These are phyloP conservation scores for Debaryomycetaceae sp. DNA, from an alignment of 1,139 yeast genomes.

Conservation along the genomic window DNA sequence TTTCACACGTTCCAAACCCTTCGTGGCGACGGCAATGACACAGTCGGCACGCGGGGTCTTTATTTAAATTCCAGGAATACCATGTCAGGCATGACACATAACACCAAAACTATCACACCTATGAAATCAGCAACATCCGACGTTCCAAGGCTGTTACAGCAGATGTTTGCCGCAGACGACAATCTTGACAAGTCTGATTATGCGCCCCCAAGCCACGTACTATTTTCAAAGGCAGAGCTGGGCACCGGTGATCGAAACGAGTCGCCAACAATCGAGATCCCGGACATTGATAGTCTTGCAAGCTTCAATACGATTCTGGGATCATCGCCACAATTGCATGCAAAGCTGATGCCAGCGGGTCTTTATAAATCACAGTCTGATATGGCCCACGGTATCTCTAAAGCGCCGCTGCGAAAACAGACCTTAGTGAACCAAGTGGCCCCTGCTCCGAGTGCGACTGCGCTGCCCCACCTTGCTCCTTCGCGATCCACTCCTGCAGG, in stretches of 20 bases:
- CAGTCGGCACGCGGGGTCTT: no score
- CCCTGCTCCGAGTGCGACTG: no score
- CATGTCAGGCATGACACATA: no score
- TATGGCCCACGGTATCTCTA: not conserved
- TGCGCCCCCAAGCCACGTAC: constrained; percentile 1
- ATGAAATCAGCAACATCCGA: constrained; percentile 11
- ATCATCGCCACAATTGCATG: constrained; percentile 6
- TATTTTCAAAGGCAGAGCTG: constrained; percentile 1
- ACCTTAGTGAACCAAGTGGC: not conserved
- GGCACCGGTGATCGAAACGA: constrained; percentile 16
- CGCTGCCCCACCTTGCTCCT: no score
- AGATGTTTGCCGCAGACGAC: constrained; percentile 46
- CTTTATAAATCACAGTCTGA: not conserved
- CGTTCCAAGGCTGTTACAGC: constrained; percentile 64
- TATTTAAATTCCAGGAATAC: no score
- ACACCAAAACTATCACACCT: constrained; percentile 7
- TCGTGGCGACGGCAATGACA: no score
- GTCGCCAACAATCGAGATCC: constrained; percentile 37
- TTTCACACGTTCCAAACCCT: no score
- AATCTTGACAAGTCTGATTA: constrained; percentile 1
- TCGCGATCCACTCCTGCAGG: no score
- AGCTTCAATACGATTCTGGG: constrained; percentile 9
- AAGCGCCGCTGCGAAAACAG: not conserved
- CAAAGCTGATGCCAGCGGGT: constrained; percentile 1
- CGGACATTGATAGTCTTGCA: constrained; percentile 30